phyloP scores from a whole-genome alignment of 164 flowering plant genomes.

The Berberis thunbergii region DNA sequence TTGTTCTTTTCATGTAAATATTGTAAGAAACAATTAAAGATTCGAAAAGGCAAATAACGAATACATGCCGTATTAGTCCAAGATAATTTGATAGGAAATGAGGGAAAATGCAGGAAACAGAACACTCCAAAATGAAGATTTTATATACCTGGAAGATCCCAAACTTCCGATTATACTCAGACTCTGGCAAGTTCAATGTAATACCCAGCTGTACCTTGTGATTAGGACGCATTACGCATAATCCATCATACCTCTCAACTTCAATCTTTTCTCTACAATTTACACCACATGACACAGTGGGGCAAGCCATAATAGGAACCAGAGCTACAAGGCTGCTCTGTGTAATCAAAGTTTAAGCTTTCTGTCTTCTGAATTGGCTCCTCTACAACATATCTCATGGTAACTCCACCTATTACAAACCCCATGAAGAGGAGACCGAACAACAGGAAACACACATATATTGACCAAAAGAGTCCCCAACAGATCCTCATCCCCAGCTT shows the following conservation, averaged over 20 bases:
- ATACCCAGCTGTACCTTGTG: slow-evolving; percentile 51
- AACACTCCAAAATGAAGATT: neutral
- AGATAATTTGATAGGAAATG: neutral
- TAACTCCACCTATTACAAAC: slow-evolving; percentile 45
- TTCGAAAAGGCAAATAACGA: too few species aligned
- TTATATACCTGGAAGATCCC: slow-evolving; percentile 48
- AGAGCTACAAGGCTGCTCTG: slow-evolving; percentile 58
- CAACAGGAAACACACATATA: slow-evolving; percentile 45
- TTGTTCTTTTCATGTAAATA: too few species aligned
- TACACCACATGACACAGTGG: slow-evolving; percentile 21
- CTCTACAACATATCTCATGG: slow-evolving; percentile 48
- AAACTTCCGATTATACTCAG: slow-evolving; percentile 51
- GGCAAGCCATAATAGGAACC: slow-evolving; percentile 38
- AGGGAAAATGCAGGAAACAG: neutral
- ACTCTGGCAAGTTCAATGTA: slow-evolving; percentile 61
- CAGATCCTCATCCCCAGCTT: slow-evolving; percentile 24
- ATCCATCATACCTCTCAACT: slow-evolving; percentile 13
- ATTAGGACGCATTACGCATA: slow-evolving; percentile 37
- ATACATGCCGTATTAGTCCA: too few species aligned
- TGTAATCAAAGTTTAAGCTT: slow-evolving; percentile 67
- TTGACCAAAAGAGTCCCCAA: slow-evolving; percentile 69
- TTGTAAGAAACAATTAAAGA: too few species aligned
- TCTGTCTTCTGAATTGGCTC: slow-evolving; percentile 53
- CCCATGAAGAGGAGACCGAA: slow-evolving; percentile 39
- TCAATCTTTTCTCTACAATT: slow-evolving; percentile 28